Conservation (phyloP, 192 early-diverging fungal genomes). For the Glomus cerebriforme region DNA sequence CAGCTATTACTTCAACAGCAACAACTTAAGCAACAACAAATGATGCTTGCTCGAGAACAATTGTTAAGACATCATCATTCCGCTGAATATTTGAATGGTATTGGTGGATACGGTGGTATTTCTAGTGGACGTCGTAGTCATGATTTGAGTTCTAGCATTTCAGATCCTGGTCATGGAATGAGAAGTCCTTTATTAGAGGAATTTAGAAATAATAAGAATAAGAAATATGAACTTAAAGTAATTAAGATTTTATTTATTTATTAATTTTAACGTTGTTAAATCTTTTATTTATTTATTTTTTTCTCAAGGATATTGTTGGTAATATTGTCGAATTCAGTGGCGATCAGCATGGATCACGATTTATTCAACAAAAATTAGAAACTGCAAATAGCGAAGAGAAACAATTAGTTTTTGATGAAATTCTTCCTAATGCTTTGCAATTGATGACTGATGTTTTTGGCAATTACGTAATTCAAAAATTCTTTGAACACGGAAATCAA, state of each 20-base stretch:
- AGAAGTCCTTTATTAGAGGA: slow-evolving; percentile 92
- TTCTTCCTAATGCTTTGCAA: slow-evolving; percentile 85
- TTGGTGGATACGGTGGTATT: slow-evolving; percentile 34
- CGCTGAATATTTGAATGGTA: slow-evolving; percentile 35
- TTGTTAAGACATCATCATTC: slow-evolving; percentile 52
- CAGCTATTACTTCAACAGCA: slow-evolving; percentile 54
- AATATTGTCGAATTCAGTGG: slow-evolving; percentile 97
- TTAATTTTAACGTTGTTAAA: no score
- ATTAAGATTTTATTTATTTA: not conserved
- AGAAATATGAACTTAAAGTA: slow-evolving; percentile 93
- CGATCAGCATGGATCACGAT: slow-evolving; percentile 98
- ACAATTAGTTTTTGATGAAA: slow-evolving; percentile 96
- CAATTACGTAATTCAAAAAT: slow-evolving; percentile 99
- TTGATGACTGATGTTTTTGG: slow-evolving; percentile 99
- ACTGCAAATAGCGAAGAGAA: slow-evolving; percentile 91
- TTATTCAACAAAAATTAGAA: slow-evolving; percentile 98
- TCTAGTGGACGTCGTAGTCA: slow-evolving; percentile 34
- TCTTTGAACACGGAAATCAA: slow-evolving; percentile 98
- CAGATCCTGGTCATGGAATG: slow-evolving; percentile 61
- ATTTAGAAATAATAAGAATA: slow-evolving; percentile 95
- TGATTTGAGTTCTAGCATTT: slow-evolving; percentile 38
- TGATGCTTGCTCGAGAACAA: slow-evolving; percentile 51
- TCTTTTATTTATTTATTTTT: no score
- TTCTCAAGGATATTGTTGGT: slow-evolving; percentile 82
- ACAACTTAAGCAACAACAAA: slow-evolving; percentile 44